phyloP scores from a whole-genome alignment of 2,329 filamentous ascomycete species.

The Cladophialophora immunda region DNA sequence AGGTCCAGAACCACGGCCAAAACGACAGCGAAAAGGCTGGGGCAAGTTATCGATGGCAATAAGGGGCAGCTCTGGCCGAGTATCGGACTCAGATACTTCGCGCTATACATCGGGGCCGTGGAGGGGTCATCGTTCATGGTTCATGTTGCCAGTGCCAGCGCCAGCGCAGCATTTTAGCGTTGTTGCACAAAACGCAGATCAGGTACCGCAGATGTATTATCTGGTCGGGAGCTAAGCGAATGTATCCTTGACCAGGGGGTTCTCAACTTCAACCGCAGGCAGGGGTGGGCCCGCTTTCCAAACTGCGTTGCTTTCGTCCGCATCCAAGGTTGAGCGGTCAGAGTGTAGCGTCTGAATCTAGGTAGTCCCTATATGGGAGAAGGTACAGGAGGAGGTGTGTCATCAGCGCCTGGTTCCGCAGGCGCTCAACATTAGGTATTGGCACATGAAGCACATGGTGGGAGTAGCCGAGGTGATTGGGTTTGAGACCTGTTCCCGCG shows the following conservation, averaged over 20 bases:
- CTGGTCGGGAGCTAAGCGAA: slow-evolving; percentile 9
- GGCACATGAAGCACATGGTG: slow-evolving; percentile 13
- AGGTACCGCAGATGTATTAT: slow-evolving; percentile 4
- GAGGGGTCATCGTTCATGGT: neutral
- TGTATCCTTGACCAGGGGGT: slow-evolving; percentile 4
- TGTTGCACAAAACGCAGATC: slow-evolving; percentile 4
- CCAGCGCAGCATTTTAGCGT: slow-evolving; percentile 12
- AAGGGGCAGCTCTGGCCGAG: neutral
- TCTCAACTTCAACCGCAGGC: slow-evolving; percentile 1
- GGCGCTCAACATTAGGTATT: neutral
- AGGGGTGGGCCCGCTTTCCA: neutral
- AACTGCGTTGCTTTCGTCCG: neutral
- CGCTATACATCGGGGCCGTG: neutral
- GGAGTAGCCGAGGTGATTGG: slow-evolving; percentile 8
- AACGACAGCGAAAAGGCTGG: neutral
- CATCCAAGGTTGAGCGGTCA: neutral
- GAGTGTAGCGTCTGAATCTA: neutral
- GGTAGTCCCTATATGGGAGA: neutral
- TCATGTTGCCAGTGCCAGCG: too few species aligned
- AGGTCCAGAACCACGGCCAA: neutral
- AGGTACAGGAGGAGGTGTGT: neutral
- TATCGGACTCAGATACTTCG: neutral
- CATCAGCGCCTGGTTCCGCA: neutral
- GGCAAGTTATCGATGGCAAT: neutral
- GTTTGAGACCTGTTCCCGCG: neutral